Base-by-base conservation (phyloP, 305 asterid species). In the Fraxinus xanthoxyloides region DNA sequence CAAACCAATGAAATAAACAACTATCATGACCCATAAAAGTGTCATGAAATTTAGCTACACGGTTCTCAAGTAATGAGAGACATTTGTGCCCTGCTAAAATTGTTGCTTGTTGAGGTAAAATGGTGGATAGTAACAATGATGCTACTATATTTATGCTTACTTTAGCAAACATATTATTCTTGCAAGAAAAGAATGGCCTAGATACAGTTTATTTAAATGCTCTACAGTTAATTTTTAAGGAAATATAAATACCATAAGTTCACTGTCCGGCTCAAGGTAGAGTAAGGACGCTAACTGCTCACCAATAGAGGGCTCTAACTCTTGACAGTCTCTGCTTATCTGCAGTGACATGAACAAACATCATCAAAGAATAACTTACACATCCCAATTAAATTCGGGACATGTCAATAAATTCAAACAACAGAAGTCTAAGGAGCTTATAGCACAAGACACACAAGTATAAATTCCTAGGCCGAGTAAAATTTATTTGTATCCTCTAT, bases 321-420 rank as follows among this genome's bases (percentile, higher is more conserved):
- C 98, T 76, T 94, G 99, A 83, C 99, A 95, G 82, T 95, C 99
- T 88, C 99, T 89, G 87, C 98, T 95, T 87, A 95, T 95, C 99
- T 95, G 95, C 89, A 89, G 80, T 54, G 17, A 89, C 81, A 81
- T 61, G 77, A 80, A 87, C 76, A 72, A 82, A 19, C 35, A 73
- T 67, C 69, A 59, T 46, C 28, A 26, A 59, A 82, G 32, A 76
- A 26, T 56, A 70, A 35, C 48, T 23, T 69, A n/a, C 24, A 12
- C 12, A 9, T 56, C 54, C 76, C 5, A 79, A 80, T 10, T 15
- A 72, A 73, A 59, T 59, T 48, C 28, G 10, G 24, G 10, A 7
- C 13, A 70, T 5, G 23, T 24, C 13, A 63, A 38, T 65, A 72
- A 75, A 77, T 23, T 76, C 70, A 72, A 59, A 65, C 19, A 23